Percentiles rank a stretch among this genome's conserved stretches.
phyloP scores from a whole-genome alignment of 2,329 filamentous ascomycete genomes.

The Fusarium camptoceras region DNA sequence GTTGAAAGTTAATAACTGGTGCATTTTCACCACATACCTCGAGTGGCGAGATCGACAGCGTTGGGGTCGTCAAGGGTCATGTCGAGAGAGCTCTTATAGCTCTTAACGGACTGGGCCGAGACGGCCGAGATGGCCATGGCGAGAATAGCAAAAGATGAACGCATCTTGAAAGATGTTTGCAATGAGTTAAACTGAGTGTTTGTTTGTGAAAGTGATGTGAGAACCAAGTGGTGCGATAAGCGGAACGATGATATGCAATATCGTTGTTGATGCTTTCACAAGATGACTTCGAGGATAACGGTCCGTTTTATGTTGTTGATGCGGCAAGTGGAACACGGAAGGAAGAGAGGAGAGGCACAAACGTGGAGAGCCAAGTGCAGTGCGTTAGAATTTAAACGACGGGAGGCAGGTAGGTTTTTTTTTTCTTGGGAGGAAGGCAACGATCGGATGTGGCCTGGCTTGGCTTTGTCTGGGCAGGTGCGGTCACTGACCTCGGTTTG shows the following conservation, averaged over 20 bases:
- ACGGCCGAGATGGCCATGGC: constrained; percentile 59
- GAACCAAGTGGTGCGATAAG: constrained; percentile 18
- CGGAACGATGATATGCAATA: constrained; percentile 43
- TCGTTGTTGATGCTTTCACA: constrained; percentile 25
- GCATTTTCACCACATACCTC: constrained; percentile 53
- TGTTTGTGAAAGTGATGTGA: constrained; percentile 21
- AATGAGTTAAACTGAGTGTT: constrained; percentile 5
- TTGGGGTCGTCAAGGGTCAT: constrained; percentile 58
- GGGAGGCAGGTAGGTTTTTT: constrained; percentile 22
- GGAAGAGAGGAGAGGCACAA: constrained; percentile 18
- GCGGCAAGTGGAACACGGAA: constrained; percentile 21
- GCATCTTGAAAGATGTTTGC: constrained; percentile 53
- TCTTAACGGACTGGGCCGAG: constrained; percentile 54
- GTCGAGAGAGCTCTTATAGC: constrained; percentile 58
- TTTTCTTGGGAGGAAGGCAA: constrained; percentile 31
- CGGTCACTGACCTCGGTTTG: constrained; percentile 44
- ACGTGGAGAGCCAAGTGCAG: constrained; percentile 30
- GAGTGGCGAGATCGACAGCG: constrained; percentile 48
- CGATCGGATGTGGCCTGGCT: constrained; percentile 42
- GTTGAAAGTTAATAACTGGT: background rate
- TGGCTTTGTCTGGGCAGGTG: constrained; percentile 41
- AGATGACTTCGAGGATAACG: constrained; percentile 2
- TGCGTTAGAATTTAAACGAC: constrained; percentile 40
- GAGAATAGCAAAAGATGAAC: constrained; percentile 54
- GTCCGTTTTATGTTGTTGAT: constrained; percentile 31